Evolutionary conservation across 2,329 filamentous ascomycete genomes (phyloP).

Genomic region (Diaporthe helianthi): DNA sequence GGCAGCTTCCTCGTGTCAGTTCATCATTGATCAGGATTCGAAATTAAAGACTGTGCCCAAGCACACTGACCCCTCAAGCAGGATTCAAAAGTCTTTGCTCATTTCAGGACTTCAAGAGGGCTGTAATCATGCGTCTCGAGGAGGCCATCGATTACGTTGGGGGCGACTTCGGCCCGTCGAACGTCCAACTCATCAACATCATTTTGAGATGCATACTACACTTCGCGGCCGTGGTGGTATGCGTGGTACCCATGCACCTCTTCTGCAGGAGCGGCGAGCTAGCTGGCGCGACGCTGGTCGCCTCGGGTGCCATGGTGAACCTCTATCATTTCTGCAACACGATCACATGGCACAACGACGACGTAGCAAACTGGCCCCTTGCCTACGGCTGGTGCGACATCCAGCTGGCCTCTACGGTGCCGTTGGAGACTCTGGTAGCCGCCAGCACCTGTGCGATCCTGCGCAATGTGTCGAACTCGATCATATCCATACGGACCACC

Average conservation of each 20-base stretch:
- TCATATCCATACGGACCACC: constrained; percentile 52
- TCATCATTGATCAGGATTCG: background rate
- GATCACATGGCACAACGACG: constrained; percentile 60
- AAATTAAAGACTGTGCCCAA: background rate
- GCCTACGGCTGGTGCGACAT: constrained; percentile 63
- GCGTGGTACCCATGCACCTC: constrained; percentile 58
- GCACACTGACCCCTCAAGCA: background rate
- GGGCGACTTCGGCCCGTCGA: constrained; percentile 31
- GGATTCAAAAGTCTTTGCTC: background rate
- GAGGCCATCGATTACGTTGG: constrained; percentile 24
- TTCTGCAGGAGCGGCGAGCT: constrained; percentile 62
- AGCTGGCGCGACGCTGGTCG: constrained; percentile 58
- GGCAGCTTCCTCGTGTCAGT: background rate
- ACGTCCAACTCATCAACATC: constrained; percentile 52
- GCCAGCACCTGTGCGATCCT: constrained; percentile 63
- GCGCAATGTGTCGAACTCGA: constrained; percentile 58
- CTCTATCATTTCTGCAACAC: constrained; percentile 57
- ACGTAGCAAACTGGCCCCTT: constrained; percentile 57
- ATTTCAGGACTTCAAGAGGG: constrained; percentile 37
- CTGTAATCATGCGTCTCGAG: constrained; percentile 37
- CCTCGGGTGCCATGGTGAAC: constrained; percentile 54
- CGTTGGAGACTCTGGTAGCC: constrained; percentile 52
- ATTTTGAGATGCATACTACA: constrained; percentile 56
- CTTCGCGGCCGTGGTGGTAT: constrained; percentile 52
- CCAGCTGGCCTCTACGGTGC: constrained; percentile 47